Base-by-base conservation (phyloP, 805 yeast species). In the Candida adriatica region DNA sequence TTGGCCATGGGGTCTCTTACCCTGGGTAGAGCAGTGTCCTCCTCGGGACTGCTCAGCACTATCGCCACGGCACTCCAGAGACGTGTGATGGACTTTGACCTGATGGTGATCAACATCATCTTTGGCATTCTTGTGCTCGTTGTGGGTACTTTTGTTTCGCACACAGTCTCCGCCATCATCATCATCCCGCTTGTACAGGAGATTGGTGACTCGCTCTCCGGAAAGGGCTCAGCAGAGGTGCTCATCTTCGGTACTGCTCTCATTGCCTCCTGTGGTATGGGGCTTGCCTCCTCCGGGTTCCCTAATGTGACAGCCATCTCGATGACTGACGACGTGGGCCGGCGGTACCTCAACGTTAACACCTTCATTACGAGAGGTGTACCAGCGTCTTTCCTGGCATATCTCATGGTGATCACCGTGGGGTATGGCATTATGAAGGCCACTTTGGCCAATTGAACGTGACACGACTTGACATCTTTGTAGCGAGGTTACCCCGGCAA, bases 251-350 rank as follows among this genome's bases (percentile, higher is more conserved):
- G 64, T 27, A 56, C 62, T 36, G 69, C 87, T 23, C 55, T 88
- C 30, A 59, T 90, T 43, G 79, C 94, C 13, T 87, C 96, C 0
- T 81, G 84, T 33, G 98, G 97, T 37, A 92, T 90, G 97, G 97
- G 95, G 5, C 66, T 90, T 35, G 96, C 97, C 2, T 88, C 97
- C 0, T 80, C 94, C 0, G 97, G 98, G 1, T 92, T 92, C 68
- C 98, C 98, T n/a, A 90, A 92, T 51, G 95, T 92, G 22, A 88
- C 97, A 0, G 98, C 97, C 0, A 85, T 92, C 39, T 85, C 96
- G 41, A 79, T 85, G 80, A 73, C 88, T 3, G 95, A 90, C 53
- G 92, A 83, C 41, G 71, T 86, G 29, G 96, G 96, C n/a, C 74
- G 76, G 30, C 84, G 94, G 17, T 90, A 88, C 51, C 62, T 90